Conservation (phyloP, 768 basidiomycete genomes). For the Leccinum rimulosum region DNA sequence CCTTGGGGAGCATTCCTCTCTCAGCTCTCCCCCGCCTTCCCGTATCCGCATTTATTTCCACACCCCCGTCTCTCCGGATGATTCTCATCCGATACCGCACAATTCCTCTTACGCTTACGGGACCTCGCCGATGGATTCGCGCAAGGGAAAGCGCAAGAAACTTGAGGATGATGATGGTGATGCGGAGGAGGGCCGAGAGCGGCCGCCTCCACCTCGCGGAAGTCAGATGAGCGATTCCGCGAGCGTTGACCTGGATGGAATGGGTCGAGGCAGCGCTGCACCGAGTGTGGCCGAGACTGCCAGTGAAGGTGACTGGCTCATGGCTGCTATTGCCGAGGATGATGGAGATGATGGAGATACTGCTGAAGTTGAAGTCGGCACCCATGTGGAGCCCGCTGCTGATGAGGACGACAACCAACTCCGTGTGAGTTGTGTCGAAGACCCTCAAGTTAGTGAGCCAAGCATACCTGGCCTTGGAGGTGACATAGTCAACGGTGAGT, state of each 20-base stretch:
- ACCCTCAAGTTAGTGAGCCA: constrained; percentile 36
- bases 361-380: constrained; percentile 55
- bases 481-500: constrained; percentile 52
- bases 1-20: constrained; percentile 28
- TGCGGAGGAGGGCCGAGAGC: constrained; percentile 65
- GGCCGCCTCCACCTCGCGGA: constrained; percentile 56
- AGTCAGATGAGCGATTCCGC: constrained; percentile 50
- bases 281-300: constrained; percentile 56
- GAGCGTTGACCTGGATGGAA: constrained; percentile 54
- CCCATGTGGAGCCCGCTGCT: constrained; percentile 43
- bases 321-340: constrained; percentile 81
- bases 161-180: constrained; percentile 86
- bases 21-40: constrained; percentile 57
- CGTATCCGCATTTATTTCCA: constrained; percentile 92
- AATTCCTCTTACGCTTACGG: constrained; percentile 40
- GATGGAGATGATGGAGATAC: constrained; percentile 63
- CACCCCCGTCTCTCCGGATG: constrained; percentile 81
- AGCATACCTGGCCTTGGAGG: constrained; percentile 34
- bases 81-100: constrained; percentile 72
- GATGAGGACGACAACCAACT: constrained; percentile 47
- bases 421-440: constrained; percentile 41
- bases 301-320: constrained; percentile 84
- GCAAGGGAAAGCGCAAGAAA: constrained; percentile 87
- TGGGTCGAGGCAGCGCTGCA: constrained; percentile 58
- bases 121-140: constrained; percentile 51